A percentile compares a stretch with the other conserved stretches of the same genome.
These are phyloP conservation scores for Paramecium biaurelia DNA, from an alignment of 73 alveolate species.

Conservation along the genomic window DNA sequence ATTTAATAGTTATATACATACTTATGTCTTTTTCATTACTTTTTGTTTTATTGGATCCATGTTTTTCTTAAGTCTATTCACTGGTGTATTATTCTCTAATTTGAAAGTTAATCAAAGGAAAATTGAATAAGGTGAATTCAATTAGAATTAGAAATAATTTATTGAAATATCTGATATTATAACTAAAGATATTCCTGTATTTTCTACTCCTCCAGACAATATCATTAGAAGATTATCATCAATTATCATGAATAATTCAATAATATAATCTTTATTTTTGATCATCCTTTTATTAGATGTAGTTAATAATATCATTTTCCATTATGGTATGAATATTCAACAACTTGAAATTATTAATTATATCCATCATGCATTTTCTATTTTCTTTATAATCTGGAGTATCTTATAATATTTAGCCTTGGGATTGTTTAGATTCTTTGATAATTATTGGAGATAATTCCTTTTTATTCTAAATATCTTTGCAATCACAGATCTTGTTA, in stretches of 20 bases:
- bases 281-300: not conserved
- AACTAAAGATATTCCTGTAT: not conserved
- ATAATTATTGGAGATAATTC: slow-evolving; percentile 38
- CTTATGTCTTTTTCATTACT: not conserved
- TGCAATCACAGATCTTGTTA: not conserved
- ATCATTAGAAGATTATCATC: slow-evolving; percentile 12
- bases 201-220: not conserved
- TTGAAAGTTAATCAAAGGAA: not conserved
- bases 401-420: not conserved
- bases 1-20: not conserved
- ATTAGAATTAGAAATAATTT: not conserved
- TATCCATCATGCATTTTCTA: not conserved
- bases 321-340: not conserved
- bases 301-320: not conserved
- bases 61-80: not conserved
- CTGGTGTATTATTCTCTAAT: not conserved
- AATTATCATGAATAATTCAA: not conserved
- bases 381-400: not conserved
- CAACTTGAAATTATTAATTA: not conserved
- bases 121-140: not conserved
- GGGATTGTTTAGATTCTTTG: slow-evolving; percentile 18
- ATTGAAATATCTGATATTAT: not conserved
- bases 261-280: not conserved
- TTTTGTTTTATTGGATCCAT: slow-evolving; percentile 38
- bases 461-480: not conserved